These are phyloP conservation scores for Pichia eremophila DNA, from an alignment of 805 yeast species.

Conservation along the genomic window DNA sequence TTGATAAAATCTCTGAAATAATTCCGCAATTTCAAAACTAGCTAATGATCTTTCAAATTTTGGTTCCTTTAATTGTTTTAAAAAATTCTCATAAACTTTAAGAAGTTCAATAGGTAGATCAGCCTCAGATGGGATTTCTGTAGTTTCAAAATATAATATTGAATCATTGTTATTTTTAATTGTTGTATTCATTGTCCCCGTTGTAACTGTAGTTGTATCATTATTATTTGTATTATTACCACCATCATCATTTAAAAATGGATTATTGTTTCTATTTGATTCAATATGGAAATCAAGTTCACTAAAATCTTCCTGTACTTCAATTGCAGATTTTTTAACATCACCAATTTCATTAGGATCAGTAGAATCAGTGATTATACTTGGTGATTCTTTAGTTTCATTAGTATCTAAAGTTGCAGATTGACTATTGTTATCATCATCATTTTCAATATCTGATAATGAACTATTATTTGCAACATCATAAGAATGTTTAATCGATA, in stretches of 20 bases:
- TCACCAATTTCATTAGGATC: neutral
- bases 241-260: neutral
- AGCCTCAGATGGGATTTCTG: slow-evolving; percentile 11
- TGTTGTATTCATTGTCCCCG: neutral
- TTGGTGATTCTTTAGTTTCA: neutral
- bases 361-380: neutral
- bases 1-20: slow-evolving; percentile 27
- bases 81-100: slow-evolving; percentile 19
- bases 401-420: slow-evolving; percentile 1
- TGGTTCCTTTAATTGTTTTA: slow-evolving; percentile 27
- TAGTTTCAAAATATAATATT: slow-evolving; percentile 11
- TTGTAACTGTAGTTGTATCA: neutral
- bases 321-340: neutral
- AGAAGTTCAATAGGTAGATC: slow-evolving; percentile 22
- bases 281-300: neutral
- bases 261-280: neutral
- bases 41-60: slow-evolving; percentile 28
- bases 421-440: neutral
- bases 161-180: neutral
- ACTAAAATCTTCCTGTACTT: neutral
- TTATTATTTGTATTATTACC: neutral
- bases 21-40: slow-evolving; percentile 25
- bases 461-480: slow-evolving; percentile 3
- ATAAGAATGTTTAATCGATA: slow-evolving; percentile 20
- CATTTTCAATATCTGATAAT: neutral